Evolutionary conservation across 495 filamentous ascomycete species (phyloP).

Genomic region (Lepidopterella palustris): DNA sequence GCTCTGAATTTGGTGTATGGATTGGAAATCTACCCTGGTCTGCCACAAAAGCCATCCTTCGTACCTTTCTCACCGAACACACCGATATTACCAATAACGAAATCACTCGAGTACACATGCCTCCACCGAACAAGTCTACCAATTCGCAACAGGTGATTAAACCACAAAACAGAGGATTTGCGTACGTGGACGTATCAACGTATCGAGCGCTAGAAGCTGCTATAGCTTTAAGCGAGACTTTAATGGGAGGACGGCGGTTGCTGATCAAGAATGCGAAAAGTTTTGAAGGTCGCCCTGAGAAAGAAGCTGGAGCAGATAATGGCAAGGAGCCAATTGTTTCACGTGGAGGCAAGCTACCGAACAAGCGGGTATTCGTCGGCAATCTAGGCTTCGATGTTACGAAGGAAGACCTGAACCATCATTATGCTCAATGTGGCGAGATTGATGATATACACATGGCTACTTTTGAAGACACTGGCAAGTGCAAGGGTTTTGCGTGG

Average conservation of each 20-base stretch:
- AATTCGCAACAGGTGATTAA: slow-evolving; percentile 43
- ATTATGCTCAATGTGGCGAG: slow-evolving; percentile 76
- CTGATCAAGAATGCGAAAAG: slow-evolving; percentile 87
- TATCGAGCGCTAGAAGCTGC: slow-evolving; percentile 60
- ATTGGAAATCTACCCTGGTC: slow-evolving; percentile 88
- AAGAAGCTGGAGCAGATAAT: slow-evolving; percentile 45
- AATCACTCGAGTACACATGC: slow-evolving; percentile 82
- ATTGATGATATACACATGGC: slow-evolving; percentile 76
- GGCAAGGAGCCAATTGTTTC: slow-evolving; percentile 30
- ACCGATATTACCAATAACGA: slow-evolving; percentile 57
- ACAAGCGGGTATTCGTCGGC: slow-evolving; percentile 80
- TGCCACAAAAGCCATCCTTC: slow-evolving; percentile 63
- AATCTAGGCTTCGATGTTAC: slow-evolving; percentile 81
- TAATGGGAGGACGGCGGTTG: slow-evolving; percentile 66
- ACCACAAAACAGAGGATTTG: slow-evolving; percentile 77
- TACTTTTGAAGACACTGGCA: slow-evolving; percentile 92
- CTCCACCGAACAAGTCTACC: slow-evolving; percentile 34
- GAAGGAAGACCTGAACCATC: slow-evolving; percentile 69
- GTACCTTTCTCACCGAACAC: slow-evolving; percentile 66
- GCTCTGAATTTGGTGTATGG: slow-evolving; percentile 82
- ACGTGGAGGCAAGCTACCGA: slow-evolving; percentile 47
- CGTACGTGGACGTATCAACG: slow-evolving; percentile 87
- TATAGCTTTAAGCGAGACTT: slow-evolving; percentile 70
- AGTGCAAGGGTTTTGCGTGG: slow-evolving; percentile 97
- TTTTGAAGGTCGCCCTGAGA: slow-evolving; percentile 70